Percentiles rank a stretch among this genome's conserved stretches.
Conservation (phyloP, 352 stramenopile species). For the Phytopythium vexans region DNA sequence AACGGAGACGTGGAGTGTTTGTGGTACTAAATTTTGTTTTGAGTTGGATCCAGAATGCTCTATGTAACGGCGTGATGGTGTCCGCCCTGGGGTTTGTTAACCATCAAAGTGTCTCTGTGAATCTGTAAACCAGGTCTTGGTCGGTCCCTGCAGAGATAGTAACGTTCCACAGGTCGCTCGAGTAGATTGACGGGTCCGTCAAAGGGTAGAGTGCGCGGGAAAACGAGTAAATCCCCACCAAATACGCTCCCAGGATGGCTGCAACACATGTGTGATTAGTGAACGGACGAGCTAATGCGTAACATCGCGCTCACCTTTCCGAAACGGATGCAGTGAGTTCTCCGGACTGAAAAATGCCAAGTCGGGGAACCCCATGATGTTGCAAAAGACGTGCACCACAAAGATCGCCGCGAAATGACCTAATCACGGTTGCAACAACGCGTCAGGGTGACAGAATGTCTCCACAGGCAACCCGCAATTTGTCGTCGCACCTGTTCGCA, state of each 20-base stretch:
- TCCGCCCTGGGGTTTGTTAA: neutral
- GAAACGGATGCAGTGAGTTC: conserved; percentile 68
- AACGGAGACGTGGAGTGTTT: no score
- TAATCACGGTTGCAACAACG: conserved; percentile 14
- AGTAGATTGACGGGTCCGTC: conserved; percentile 79
- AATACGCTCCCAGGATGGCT: conserved; percentile 80
- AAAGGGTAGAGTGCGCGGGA: conserved; percentile 67
- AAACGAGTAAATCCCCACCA: conserved; percentile 84
- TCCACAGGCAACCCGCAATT: neutral
- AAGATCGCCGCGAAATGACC: conserved; percentile 88
- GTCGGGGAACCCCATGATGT: conserved; percentile 94
- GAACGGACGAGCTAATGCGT: neutral
- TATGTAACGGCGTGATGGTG: conserved; percentile 1
- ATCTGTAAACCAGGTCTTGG: conserved; percentile 40
- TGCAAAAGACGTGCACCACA: conserved; percentile 93
- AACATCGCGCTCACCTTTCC: conserved; percentile 44
- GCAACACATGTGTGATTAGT: neutral
- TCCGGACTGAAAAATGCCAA: conserved; percentile 81
- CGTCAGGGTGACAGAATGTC: conserved; percentile 2
- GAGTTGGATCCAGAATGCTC: neutral
- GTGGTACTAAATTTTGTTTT: no score
- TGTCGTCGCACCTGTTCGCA: conserved; percentile 71
- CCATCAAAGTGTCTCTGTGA: conserved; percentile 34
- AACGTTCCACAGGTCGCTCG: conserved; percentile 77
- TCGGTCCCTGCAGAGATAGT: conserved; percentile 41